Evolutionary conservation across 2,329 filamentous ascomycete species (phyloP), one percentile per base, ranked within the genome.

Genomic region (Cercospora sp.): DNA sequence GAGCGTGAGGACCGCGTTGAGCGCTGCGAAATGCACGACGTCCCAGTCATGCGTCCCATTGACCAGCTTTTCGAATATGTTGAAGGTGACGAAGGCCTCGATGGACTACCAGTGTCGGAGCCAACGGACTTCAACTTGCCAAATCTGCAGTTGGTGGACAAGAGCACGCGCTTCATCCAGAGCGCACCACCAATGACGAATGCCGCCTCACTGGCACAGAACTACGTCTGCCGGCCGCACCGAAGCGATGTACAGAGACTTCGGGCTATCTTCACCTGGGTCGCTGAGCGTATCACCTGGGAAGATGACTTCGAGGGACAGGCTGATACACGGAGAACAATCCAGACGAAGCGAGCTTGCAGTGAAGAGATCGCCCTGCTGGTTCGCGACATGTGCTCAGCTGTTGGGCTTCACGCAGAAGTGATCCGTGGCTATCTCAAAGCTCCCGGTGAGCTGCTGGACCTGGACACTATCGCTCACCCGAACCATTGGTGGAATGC

Each of bases 401-500:
- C 95, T 2, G 91, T 97, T 60, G 94, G 94, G 4, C 86, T 99
- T 39, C 90, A 93, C 72, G 92, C 92, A 39, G 94, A 98, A 77
- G 85, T 96, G 20, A 88, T 99, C 13, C 88, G 90, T 68, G 95
- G 95, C 0, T 98, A 95, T 76, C 87, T 99, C 65, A 99, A 99
- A 79, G 85, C 87, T 0, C 95, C 95, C 0, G 94, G 94, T 0
- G 95, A 98, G 75, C 82, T 90, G 7, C 84, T 91, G 1, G 94
- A 98, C 74, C 83, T 93, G 53, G 91, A 91, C 69, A 90, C 90
- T 67, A 88, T 94, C 78, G 92, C 92, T n/a, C 88, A 90, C 31
- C 87, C 94, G 0, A 99, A 99, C 76, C 95, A 99, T 80, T 98
- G 91, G 89, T 99, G 95, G 95, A 99, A 99, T 74, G 90, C 93